These are phyloP conservation scores for Fusarium napiforme DNA, from an alignment of 2,329 filamentous ascomycete species.

Conservation along the genomic window DNA sequence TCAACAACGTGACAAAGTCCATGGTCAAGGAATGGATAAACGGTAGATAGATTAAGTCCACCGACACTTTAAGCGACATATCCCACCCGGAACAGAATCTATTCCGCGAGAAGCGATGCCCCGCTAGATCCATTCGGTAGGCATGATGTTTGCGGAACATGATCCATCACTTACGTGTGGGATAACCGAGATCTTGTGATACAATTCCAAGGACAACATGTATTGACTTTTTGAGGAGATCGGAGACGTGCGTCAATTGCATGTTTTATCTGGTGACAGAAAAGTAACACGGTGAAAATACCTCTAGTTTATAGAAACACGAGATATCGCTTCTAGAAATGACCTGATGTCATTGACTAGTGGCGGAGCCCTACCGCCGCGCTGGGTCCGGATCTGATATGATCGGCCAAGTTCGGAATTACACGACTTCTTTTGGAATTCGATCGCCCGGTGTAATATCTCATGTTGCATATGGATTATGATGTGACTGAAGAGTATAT, in stretches of 20 bases:
- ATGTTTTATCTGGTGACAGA: slow-evolving; percentile 49
- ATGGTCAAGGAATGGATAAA: not conserved
- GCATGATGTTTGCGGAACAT: not conserved
- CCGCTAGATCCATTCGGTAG: not conserved
- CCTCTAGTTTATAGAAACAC: not conserved
- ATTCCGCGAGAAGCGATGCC: not conserved
- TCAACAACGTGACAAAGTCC: not conserved
- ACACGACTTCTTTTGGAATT: slow-evolving; percentile 1
- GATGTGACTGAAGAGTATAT: not conserved
- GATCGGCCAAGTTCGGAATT: slow-evolving; percentile 28
- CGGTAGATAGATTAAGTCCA: not conserved
- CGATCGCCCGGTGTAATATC: slow-evolving; percentile 10
- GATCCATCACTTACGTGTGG: not conserved
- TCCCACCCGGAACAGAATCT: not conserved
- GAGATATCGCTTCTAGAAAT: slow-evolving; percentile 5
- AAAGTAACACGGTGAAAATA: not conserved
- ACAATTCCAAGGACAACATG: not conserved
- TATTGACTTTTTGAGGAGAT: not conserved
- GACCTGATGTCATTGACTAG: slow-evolving; percentile 14
- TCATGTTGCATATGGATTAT: not conserved
- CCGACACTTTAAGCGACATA: not conserved
- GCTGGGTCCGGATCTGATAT: slow-evolving; percentile 27
- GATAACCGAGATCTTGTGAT: too few relatives aligned
- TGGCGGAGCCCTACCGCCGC: slow-evolving; percentile 18
- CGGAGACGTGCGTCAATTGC: not conserved